Conservation (phyloP, 176 grass and related monocot genomes). For the Oryza glaberrima region DNA sequence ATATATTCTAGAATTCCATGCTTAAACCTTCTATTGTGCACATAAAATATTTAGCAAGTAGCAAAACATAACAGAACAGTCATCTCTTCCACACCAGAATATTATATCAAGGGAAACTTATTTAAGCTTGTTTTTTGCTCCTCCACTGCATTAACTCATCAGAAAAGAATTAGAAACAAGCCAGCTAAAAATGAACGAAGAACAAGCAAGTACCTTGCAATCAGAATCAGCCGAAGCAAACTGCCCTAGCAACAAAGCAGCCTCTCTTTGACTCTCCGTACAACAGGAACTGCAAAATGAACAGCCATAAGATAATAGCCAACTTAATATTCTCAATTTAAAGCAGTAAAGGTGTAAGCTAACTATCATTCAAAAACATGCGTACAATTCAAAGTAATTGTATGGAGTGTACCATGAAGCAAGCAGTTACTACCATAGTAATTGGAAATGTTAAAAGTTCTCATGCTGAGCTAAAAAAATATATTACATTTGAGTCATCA, state of each 20-base stretch:
- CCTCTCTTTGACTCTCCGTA: conserved; percentile 99
- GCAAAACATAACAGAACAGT: not conserved
- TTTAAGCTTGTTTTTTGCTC: conserved; percentile 23
- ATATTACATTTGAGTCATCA: conserved; percentile 2
- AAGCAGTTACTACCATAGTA: not conserved
- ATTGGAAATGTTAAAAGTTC: conserved; percentile 12
- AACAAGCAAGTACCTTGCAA: conserved; percentile 72
- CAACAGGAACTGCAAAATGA: conserved; percentile 76
- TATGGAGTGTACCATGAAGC: conserved; percentile 6
- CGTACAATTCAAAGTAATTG: conserved; percentile 25
- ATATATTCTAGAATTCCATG: not conserved
- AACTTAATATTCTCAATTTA: conserved; percentile 23
- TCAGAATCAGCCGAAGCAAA: conserved; percentile 99
- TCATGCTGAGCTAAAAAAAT: not conserved
- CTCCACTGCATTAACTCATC: conserved; percentile 9
- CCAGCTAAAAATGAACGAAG: conserved; percentile 25
- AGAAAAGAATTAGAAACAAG: conserved; percentile 19
- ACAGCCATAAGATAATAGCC: conserved; percentile 11
- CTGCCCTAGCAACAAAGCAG: conserved; percentile 95
- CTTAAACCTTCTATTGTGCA: not conserved
- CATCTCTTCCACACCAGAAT: not conserved
- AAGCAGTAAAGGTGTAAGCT: conserved; percentile 17
- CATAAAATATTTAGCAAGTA: conserved; percentile 17
- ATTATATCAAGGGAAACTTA: not conserved
- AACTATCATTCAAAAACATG: conserved; percentile 29